Conservation (phyloP, 75 land plant species). For the Ceratopteris richardii region DNA sequence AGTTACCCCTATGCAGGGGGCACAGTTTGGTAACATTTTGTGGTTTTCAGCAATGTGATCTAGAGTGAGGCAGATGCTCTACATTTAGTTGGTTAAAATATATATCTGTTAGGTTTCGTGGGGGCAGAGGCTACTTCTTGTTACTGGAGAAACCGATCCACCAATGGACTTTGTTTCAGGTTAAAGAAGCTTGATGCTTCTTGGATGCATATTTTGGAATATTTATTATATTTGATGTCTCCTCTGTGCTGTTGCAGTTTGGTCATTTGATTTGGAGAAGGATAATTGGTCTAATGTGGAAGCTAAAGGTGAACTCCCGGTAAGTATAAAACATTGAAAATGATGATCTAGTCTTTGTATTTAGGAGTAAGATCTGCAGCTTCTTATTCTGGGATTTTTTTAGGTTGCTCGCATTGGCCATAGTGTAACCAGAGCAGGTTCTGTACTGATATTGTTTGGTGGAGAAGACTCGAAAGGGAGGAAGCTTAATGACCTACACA, state of each 20-base stretch:
- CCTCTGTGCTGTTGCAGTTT: conserved; percentile 35
- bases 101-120: conserved; percentile 81
- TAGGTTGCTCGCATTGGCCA: conserved; percentile 89
- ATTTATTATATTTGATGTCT: background rate
- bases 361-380: background rate
- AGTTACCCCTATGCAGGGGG: conserved; percentile 83
- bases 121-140: conserved; percentile 67
- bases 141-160: conserved; percentile 85
- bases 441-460: conserved; percentile 81
- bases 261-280: conserved; percentile 83
- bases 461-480: conserved; percentile 81
- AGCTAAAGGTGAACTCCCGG: conserved; percentile 89
- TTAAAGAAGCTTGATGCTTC: conserved; percentile 12
- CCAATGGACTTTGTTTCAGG: conserved; percentile 63
- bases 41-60: no score
- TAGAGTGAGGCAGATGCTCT: no score
- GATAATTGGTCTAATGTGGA: conserved; percentile 78
- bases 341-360: background rate
- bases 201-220: background rate
- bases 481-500: conserved; percentile 86
- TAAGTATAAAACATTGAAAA: conserved; percentile 14
- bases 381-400: conserved; percentile 6
- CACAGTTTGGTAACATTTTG: conserved; percentile 66
- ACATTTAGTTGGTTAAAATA: no score
- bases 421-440: conserved; percentile 78